Base-by-base conservation (phyloP, 1,284 basidiomycete genomes). In the Fomitopsis pinicola region DNA sequence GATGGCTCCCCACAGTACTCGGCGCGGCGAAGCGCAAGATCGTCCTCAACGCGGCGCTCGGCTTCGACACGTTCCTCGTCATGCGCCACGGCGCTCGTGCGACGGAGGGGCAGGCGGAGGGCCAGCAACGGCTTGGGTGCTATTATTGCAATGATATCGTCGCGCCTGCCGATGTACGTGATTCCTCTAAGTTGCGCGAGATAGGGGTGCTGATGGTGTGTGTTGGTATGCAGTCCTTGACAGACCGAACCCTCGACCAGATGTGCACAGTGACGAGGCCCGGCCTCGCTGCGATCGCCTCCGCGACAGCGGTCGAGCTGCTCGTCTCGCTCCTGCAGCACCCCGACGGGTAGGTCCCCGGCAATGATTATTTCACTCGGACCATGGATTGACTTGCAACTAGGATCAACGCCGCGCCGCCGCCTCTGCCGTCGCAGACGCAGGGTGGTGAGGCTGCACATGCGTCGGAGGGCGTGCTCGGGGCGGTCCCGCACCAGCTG, bases 211-310 rank as follows among this genome's bases (percentile, higher is more conserved):
- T 57, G 57, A 64, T 57, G 26, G 53, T 17, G 14, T 33, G 17
- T n/a, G 7, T 26, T 33, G 48, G 26, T 42, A 14, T 33, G 2
- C 62, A 97, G 95, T 96, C 94, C 0, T 79, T 98, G 55, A 92
- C 93, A 0, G 96, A 99, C 71, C 83, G 96, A 40, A 98, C 96
- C 1, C 82, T 99, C 30, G 97, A 99, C 73, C 97, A 99, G 73
- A 98, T 98, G 97, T 99, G 97, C 72, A 99, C 97, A 0, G 97
- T 99, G 14, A 98, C 97, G 0, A 80, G 97, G n/a, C 97, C 97
- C 0, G 97, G 97, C 0, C 81, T 98, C 0, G 97, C 96, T 0
- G 87, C 94, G 0, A 95, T 98, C 46, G 97, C 97, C 0, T 88
- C 92, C 0, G 89, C 95, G 0, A 92, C 89, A 0, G 95, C 95